phyloP scores from a whole-genome alignment of 371 early-diverging fungal genomes.

The Mortierella polycephala region DNA sequence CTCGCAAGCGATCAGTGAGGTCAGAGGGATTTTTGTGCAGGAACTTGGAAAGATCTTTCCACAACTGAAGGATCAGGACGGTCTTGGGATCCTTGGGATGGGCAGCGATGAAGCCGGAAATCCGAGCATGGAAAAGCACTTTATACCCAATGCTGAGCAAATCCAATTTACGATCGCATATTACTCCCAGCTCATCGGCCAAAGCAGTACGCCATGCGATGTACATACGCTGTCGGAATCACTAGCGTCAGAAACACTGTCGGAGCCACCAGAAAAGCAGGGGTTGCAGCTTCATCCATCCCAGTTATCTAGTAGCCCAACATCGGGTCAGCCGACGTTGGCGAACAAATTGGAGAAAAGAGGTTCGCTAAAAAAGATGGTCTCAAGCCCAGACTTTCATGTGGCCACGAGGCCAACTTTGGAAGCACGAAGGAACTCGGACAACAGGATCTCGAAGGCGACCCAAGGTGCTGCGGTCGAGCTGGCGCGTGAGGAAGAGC shows the following conservation, averaged over 20 bases:
- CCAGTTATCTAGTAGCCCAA: slow-evolving; percentile 1
- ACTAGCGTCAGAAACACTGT: not conserved
- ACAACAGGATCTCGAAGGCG: slow-evolving; percentile 29
- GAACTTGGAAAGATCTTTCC: slow-evolving; percentile 53
- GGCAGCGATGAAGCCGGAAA: slow-evolving; percentile 34
- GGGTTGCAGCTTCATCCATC: not conserved
- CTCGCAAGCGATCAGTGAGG: slow-evolving; percentile 52
- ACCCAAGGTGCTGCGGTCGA: slow-evolving; percentile 43
- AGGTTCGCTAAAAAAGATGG: slow-evolving; percentile 34
- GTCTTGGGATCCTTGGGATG: slow-evolving; percentile 54
- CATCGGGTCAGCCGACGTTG: not conserved
- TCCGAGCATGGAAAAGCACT: slow-evolving; percentile 25
- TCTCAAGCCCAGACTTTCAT: slow-evolving; percentile 42
- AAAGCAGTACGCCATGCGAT: slow-evolving; percentile 2
- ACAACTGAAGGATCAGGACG: slow-evolving; percentile 53
- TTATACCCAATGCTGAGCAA: slow-evolving; percentile 54
- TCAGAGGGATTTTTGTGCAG: slow-evolving; percentile 55
- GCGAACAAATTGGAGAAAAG: slow-evolving; percentile 10
- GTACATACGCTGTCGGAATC: not conserved
- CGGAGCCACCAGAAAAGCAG: slow-evolving; percentile 1
- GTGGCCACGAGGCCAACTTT: slow-evolving; percentile 17
- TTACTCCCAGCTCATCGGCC: slow-evolving; percentile 46
- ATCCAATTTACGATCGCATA: slow-evolving; percentile 53
- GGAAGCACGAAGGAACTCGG: slow-evolving; percentile 38
- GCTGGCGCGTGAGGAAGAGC: slow-evolving; percentile 47